Percentiles rank a stretch among this genome's conserved stretches.
Conservation (phyloP, 805 yeast species). For the Ogataea pignaliae region DNA sequence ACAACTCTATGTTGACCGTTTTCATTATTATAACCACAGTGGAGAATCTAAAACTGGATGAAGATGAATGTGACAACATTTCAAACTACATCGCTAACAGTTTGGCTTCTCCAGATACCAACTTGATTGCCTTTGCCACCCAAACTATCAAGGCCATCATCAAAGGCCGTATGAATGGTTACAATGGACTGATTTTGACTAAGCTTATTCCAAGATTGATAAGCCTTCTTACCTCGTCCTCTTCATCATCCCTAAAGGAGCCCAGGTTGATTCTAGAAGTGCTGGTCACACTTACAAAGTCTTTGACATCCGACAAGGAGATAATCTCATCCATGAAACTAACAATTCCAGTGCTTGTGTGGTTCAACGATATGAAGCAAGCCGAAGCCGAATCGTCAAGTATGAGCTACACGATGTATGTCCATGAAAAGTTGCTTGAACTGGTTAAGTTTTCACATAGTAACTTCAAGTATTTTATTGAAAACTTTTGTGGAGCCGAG, state of each 20-base stretch:
- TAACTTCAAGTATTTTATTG: slow-evolving; percentile 46
- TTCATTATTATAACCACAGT: slow-evolving; percentile 42
- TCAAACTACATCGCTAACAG: slow-evolving; percentile 32
- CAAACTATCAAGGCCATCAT: slow-evolving; percentile 63
- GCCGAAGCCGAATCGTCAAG: slow-evolving; percentile 8
- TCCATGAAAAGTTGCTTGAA: slow-evolving; percentile 43
- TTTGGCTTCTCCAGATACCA: slow-evolving; percentile 30
- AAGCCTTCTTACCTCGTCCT: slow-evolving; percentile 12
- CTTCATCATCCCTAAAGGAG: slow-evolving; percentile 19
- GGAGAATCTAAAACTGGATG: slow-evolving; percentile 28
- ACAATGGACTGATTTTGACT: slow-evolving; percentile 37
- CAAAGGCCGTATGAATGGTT: slow-evolving; percentile 21
- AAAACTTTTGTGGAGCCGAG: slow-evolving; percentile 29
- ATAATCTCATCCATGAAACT: slow-evolving; percentile 28
- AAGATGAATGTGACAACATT: slow-evolving; percentile 34
- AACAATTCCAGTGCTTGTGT: slow-evolving; percentile 26
- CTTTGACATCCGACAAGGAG: slow-evolving; percentile 29
- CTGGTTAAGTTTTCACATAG: slow-evolving; percentile 42
- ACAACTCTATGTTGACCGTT: slow-evolving; percentile 38
- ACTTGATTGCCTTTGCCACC: slow-evolving; percentile 37
- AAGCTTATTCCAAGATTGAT: slow-evolving; percentile 44
- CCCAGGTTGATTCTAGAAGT: slow-evolving; percentile 45
- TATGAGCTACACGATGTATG: slow-evolving; percentile 28
- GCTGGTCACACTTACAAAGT: slow-evolving; percentile 40
- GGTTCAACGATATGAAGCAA: slow-evolving; percentile 23